These are phyloP conservation scores for Phoenix dactylifera DNA, from an alignment of 176 grass and related monocot genomes.

Conservation along the genomic window DNA sequence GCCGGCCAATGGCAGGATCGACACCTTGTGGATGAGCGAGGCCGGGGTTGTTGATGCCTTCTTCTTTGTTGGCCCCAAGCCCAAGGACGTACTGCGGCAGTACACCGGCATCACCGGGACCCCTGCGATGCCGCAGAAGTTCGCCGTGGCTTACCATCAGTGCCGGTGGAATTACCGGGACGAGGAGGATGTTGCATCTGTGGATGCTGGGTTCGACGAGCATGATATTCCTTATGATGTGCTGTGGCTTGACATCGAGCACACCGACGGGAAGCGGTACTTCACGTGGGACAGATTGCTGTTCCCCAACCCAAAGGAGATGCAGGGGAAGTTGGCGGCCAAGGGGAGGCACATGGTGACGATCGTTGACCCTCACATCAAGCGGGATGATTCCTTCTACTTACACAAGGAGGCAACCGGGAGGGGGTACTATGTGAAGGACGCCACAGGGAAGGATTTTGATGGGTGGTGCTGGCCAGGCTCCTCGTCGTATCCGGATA, in stretches of 20 bases:
- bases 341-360: conserved; percentile 94
- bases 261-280: conserved; percentile 86
- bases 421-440: conserved; percentile 89
- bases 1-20: conserved; percentile 22
- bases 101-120: conserved; percentile 72
- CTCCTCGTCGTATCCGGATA: conserved; percentile 73
- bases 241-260: conserved; percentile 93
- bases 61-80: conserved; percentile 75
- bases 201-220: conserved; percentile 76
- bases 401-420: conserved; percentile 80
- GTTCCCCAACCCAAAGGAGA: conserved; percentile 71
- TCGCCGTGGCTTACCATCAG: conserved; percentile 78
- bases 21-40: conserved; percentile 88
- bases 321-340: conserved; percentile 64
- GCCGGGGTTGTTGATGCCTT: conserved; percentile 71
- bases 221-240: conserved; percentile 96
- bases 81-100: conserved; percentile 73
- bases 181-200: conserved; percentile 70
- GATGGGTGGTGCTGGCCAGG: conserved; percentile 98
- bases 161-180: conserved; percentile 99
- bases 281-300: conserved; percentile 77
- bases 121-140: conserved; percentile 71
- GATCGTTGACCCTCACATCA: conserved; percentile 89
- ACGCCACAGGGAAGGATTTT: conserved; percentile 61
- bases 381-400: conserved; percentile 56